phyloP scores from a whole-genome alignment of 768 basidiomycete species.

The Hydnomerulius pinastri region DNA sequence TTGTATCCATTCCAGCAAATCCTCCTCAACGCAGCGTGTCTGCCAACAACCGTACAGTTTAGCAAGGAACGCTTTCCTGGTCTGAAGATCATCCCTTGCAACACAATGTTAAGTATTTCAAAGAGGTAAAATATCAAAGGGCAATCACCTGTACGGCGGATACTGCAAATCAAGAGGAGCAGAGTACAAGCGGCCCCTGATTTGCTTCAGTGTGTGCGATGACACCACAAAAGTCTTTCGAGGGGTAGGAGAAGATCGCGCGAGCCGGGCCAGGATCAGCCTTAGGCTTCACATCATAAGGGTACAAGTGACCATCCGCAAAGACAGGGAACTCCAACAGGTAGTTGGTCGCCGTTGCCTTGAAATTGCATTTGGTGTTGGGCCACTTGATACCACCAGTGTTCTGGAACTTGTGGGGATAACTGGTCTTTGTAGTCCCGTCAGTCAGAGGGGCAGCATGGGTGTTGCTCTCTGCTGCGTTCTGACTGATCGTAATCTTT shows the following conservation, averaged over 20 bases:
- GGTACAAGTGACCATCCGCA: slow-evolving; percentile 1
- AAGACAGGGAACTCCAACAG: slow-evolving; percentile 1
- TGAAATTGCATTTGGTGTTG: background rate
- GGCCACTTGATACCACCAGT: background rate
- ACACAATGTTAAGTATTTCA: background rate
- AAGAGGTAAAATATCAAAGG: background rate
- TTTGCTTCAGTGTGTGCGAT: background rate
- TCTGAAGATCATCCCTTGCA: no score
- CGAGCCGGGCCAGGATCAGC: background rate
- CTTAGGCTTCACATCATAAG: background rate
- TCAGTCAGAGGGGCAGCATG: background rate
- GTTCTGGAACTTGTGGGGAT: background rate
- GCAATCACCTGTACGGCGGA: background rate
- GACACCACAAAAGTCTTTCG: background rate
- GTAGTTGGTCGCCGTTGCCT: background rate
- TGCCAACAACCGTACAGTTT: no score
- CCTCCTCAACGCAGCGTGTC: no score
- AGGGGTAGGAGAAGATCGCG: background rate
- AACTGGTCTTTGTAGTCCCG: background rate
- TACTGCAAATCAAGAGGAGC: background rate
- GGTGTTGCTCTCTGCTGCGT: background rate
- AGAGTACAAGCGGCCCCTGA: background rate
- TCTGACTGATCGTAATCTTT: background rate
- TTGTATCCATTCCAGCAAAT: no score
- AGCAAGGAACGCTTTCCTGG: no score